Evolutionary conservation across 768 basidiomycete genomes (phyloP).

Genomic region (Lactifluus volemus): DNA sequence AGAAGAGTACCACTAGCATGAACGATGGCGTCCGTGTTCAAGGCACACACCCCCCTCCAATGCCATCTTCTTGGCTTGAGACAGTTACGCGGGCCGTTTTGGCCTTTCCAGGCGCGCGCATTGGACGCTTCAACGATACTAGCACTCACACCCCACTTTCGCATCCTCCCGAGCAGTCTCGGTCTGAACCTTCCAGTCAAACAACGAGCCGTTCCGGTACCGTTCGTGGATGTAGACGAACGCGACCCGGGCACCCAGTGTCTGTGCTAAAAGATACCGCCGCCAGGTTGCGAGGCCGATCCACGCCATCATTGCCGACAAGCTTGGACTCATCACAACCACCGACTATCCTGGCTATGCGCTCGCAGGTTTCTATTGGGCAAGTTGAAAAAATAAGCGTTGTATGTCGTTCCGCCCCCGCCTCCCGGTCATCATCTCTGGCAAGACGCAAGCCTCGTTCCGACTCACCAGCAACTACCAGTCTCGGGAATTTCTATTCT

Average conservation of each 20-base stretch:
- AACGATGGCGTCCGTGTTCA: constrained; percentile 27
- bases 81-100: constrained; percentile 58
- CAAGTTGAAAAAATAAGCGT: constrained; percentile 47
- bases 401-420: constrained; percentile 62
- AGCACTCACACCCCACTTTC: not conserved
- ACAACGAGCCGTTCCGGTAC: constrained; percentile 12
- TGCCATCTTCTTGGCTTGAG: constrained; percentile 65
- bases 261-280: constrained; percentile 23
- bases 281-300: constrained; percentile 6
- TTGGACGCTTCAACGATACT: constrained; percentile 31
- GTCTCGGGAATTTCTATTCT: constrained; percentile 13
- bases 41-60: constrained; percentile 37
- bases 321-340: constrained; percentile 13
- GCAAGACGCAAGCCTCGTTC: constrained; percentile 15
- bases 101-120: constrained; percentile 35
- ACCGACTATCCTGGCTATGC: not conserved
- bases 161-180: not conserved
- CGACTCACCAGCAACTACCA: constrained; percentile 2
- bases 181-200: not conserved
- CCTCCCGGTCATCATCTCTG: constrained; percentile 48
- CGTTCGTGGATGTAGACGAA: constrained; percentile 21
- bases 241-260: constrained; percentile 19
- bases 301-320: not conserved
- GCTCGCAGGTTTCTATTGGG: constrained; percentile 28
- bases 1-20: constrained; percentile 26